Evolutionary conservation across 169 alveolate species (phyloP), one percentile per base, ranked within the genome.

Genomic region (Plasmodium coatneyi): DNA sequence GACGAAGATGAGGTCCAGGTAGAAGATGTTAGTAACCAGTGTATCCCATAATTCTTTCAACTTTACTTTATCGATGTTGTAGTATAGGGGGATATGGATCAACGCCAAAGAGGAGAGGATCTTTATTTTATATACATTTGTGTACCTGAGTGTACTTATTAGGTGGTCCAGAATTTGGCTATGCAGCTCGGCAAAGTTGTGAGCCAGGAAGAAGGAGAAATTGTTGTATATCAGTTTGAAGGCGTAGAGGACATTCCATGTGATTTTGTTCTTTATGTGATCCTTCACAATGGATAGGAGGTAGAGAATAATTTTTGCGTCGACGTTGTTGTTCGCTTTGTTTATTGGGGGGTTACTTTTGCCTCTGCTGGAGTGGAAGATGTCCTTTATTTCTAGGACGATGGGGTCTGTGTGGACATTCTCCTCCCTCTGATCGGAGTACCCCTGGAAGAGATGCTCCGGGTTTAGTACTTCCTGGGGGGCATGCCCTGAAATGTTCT

Each of bases 81-180:
- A 91, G 74, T 91, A 91, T 30, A 91, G 60, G 25, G 95, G 95
- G 5, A 91, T 91, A 49, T 91, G 95, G 25, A 91, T 91, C 52
- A 91, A 71, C 30, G 95, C 95, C 39, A 91, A 91, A 0, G 95
- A 91, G 1, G 95, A 91, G 19, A 91, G 36, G 49, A 91, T 91
- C 81, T 91, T 91, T n/a, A 91, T 91, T 91, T 91, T 91, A 91
- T 91, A 91, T n/a, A 91, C 95, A 91, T 71, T 91, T 19, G 92
- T 91, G 49, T 66, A 71, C 56, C 92, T 91, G 22, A 91, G 76
- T 19, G 84, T 91, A 19, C 74, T 30, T 34, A 91, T 91, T 71
- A 91, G 81, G 82, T 72, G 71, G 46, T 91, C 92, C 39, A 91
- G 39, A 9, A 91, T 91, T 71, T 71, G 81, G 74, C 72, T 22